Evolutionary conservation across 768 basidiomycete genomes (phyloP), one percentile per base, ranked within the genome.

Genomic region (Collybia sordida): DNA sequence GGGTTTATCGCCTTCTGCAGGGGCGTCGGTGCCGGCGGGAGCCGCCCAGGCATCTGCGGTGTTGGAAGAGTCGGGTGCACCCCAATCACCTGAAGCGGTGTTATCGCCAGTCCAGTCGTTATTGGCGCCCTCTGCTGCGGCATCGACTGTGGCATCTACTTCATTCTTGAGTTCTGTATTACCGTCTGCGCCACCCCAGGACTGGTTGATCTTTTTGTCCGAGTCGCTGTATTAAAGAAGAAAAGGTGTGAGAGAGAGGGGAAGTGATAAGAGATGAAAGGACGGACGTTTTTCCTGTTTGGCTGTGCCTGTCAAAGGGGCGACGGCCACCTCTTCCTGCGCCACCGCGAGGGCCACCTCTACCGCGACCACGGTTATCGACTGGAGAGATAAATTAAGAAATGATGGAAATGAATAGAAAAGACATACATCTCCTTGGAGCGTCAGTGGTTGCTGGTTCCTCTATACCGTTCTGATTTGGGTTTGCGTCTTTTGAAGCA

Each of bases 181-280:
- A 59, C 89, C 93, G 59, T 94, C 90, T 56, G 94, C 92, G 36
- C 89, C 91, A 56, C 96, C 96, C 96, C 96, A 98, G 57, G 86
- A 88, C 64, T 93, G 89, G 67, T 92, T 88, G 60, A 95, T 73
- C 75, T 92, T 93, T 81, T 98, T 98, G 59, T 94, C 90, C 39
- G 91, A 88, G 72, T 98, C 96, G 67, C 91, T 94, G 55, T 25
- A 43, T n/a, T n/a, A n/a, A n/a, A n/a, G n/a, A n/a, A 21, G 48
- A 45, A 38, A 24, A 14, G 7, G 36, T 47, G 36, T 37, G 17
- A 1, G 36, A 12, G 31, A 31, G 3, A 31, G 5, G 45, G 7
- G 36, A 17, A 47, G 23, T 55, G 15, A 27, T 24, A 49, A n/a
- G 24, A 24, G 21, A 42, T 54, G 51, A 38, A 22, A 18, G 17